A percentile compares a stretch with the other conserved stretches of the same genome.
These are phyloP conservation scores for Rhinocladiella mackenziei DNA, from an alignment of 2,329 filamentous ascomycete species.

Conservation along the genomic window DNA sequence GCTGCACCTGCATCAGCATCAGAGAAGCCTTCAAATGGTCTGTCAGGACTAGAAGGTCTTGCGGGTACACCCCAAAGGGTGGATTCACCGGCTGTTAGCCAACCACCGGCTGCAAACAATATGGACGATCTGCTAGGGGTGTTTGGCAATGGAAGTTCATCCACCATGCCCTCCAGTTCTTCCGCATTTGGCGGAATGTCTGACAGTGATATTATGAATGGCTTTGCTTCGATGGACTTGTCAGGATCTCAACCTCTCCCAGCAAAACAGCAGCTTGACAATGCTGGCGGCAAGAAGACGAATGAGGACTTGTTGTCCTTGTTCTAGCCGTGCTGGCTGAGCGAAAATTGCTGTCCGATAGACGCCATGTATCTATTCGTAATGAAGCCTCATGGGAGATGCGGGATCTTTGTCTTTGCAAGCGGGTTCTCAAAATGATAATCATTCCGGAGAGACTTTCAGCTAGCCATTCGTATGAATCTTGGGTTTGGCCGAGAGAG, in stretches of 20 bases:
- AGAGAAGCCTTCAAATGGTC: conserved; percentile 55
- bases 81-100: conserved; percentile 42
- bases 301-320: conserved; percentile 61
- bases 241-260: conserved; percentile 58
- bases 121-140: conserved; percentile 79
- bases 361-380: no score
- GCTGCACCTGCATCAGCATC: conserved; percentile 84
- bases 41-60: conserved; percentile 59
- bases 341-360: no score
- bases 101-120: conserved; percentile 44
- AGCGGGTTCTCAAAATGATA: no score
- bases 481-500: no score
- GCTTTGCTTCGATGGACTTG: conserved; percentile 78
- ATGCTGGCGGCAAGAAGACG: conserved; percentile 49
- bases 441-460: no score
- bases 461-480: no score
- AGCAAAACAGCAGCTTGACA: conserved; percentile 19
- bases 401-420: no score
- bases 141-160: conserved; percentile 52
- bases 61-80: conserved; percentile 56
- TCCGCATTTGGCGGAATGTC: conserved; percentile 35
- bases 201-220: conserved; percentile 64
- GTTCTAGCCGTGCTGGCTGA: conserved; percentile 42
- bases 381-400: no score
- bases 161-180: conserved; percentile 32